Conservation (phyloP, 495 filamentous ascomycete genomes). For the Lasiosphaeria miniovina region DNA sequence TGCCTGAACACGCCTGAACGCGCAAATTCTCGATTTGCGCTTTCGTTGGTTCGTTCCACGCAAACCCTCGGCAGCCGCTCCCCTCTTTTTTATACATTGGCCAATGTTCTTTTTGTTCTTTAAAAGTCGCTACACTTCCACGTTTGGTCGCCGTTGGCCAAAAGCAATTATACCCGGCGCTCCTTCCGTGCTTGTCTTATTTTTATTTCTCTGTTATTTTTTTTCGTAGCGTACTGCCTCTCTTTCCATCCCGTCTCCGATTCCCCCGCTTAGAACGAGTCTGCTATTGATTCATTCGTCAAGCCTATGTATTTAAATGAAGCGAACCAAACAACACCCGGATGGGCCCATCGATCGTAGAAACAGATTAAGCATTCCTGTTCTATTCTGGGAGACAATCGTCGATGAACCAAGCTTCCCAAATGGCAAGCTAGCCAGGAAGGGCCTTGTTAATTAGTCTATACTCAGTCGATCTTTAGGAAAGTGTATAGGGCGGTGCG, state of each 20-base stretch:
- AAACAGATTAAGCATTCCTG: not conserved
- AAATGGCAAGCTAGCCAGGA: not conserved
- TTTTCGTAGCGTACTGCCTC: not conserved
- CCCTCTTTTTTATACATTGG: too few relatives aligned
- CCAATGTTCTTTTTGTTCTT: too few relatives aligned
- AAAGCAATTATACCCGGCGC: not conserved
- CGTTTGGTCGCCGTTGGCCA: not conserved
- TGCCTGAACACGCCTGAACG: too few relatives aligned
- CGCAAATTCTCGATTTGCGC: too few relatives aligned
- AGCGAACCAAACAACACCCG: too few relatives aligned
- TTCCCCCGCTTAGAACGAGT: not conserved
- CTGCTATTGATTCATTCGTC: not conserved
- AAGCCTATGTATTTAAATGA: not conserved
- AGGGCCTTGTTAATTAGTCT: not conserved
- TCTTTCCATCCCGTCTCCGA: not conserved
- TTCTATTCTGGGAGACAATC: not conserved
- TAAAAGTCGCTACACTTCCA: too few relatives aligned
- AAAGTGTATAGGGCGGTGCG: too few relatives aligned
- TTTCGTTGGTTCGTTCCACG: too few relatives aligned
- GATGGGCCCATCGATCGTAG: too few relatives aligned
- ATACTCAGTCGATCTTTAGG: too few relatives aligned
- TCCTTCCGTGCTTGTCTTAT: not conserved
- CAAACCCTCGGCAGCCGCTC: too few relatives aligned
- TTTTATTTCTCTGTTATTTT: not conserved
- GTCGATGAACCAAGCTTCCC: not conserved